Percentiles rank a stretch among this genome's conserved stretches.
phyloP scores from a whole-genome alignment of 106 monocot genomes.

The Ottelia alismoides region DNA sequence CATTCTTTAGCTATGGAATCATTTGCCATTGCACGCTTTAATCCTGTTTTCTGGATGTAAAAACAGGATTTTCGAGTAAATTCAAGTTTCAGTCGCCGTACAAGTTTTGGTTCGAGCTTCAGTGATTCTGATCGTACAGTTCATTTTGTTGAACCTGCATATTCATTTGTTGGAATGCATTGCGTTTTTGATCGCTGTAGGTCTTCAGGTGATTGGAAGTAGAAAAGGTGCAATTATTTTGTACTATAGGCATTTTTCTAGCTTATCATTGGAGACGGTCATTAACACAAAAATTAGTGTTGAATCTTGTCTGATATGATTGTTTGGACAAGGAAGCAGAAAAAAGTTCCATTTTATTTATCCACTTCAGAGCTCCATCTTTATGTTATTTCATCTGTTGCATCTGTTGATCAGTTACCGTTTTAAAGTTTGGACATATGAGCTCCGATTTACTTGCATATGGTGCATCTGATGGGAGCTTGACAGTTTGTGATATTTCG shows the following conservation, averaged over 20 bases:
- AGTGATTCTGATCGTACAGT: conserved; percentile 49
- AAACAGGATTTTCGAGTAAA: conserved; percentile 5
- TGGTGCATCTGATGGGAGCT: conserved; percentile 86
- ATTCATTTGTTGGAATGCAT: conserved; percentile 98
- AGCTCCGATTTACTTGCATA: conserved; percentile 93
- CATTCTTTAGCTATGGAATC: too few species aligned
- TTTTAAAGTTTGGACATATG: conserved; percentile 91
- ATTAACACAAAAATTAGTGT: too few species aligned
- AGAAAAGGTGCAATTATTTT: too few species aligned
- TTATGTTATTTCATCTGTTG: too few species aligned
- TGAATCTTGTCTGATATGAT: too few species aligned
- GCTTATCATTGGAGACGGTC: too few species aligned
- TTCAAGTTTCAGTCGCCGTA: conserved; percentile 19
- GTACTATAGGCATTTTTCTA: too few species aligned
- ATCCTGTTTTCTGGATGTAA: too few species aligned
- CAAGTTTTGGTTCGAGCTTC: conserved; percentile 57
- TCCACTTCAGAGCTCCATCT: too few species aligned
- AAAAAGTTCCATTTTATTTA: too few species aligned
- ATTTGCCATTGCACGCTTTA: too few species aligned
- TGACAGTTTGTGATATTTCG: conserved; percentile 67
- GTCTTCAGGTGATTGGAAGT: conserved; percentile 78
- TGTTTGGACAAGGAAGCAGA: too few species aligned
- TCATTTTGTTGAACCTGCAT: conserved; percentile 62
- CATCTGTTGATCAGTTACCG: conserved; percentile 87
- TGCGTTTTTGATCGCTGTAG: conserved; percentile 94